phyloP scores from a whole-genome alignment of 306 rosid genomes.

The Quillaja saponaria region DNA sequence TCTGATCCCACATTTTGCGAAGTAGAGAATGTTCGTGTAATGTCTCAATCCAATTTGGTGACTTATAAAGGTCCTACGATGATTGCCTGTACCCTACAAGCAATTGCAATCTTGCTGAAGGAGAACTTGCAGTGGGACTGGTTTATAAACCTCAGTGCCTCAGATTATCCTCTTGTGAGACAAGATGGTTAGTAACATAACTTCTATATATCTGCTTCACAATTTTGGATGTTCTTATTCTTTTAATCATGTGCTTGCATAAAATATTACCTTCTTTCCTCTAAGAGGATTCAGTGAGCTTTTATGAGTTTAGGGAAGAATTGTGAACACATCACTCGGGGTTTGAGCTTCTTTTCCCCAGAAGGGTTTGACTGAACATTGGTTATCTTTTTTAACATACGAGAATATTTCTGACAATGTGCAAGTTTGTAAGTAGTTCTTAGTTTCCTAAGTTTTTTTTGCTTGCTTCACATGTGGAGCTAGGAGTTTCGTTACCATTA shows the following conservation, averaged over 20 bases:
- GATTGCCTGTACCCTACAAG: slow-evolving; percentile 98
- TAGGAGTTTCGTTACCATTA: slow-evolving; percentile 5
- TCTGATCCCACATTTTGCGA: slow-evolving; percentile 75
- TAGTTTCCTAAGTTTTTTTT: slow-evolving; percentile 10
- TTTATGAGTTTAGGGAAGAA: neutral
- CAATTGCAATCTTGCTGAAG: slow-evolving; percentile 81
- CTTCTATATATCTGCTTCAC: slow-evolving; percentile 19
- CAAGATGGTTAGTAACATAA: slow-evolving; percentile 78
- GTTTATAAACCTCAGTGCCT: slow-evolving; percentile 96
- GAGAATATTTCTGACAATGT: slow-evolving; percentile 17
- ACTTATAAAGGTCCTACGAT: slow-evolving; percentile 98
- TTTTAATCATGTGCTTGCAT: slow-evolving; percentile 14
- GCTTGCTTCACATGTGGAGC: slow-evolving; percentile 12
- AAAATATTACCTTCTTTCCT: neutral
- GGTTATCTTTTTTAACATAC: neutral
- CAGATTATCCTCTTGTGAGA: slow-evolving; percentile 95
- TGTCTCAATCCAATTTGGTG: slow-evolving; percentile 86
- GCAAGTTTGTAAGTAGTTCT: neutral
- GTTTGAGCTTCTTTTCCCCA: slow-evolving; percentile 1
- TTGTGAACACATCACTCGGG: no score
- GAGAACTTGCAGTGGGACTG: slow-evolving; percentile 76
- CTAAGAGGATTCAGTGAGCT: neutral
- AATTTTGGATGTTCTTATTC: slow-evolving; percentile 8
- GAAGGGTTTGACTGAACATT: slow-evolving; percentile 17
- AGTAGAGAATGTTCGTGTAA: slow-evolving; percentile 86